Evolutionary conservation across 805 yeast species (phyloP), one percentile per base, ranked within the genome.

Genomic region (Yamadazyma paraphyllophila): DNA sequence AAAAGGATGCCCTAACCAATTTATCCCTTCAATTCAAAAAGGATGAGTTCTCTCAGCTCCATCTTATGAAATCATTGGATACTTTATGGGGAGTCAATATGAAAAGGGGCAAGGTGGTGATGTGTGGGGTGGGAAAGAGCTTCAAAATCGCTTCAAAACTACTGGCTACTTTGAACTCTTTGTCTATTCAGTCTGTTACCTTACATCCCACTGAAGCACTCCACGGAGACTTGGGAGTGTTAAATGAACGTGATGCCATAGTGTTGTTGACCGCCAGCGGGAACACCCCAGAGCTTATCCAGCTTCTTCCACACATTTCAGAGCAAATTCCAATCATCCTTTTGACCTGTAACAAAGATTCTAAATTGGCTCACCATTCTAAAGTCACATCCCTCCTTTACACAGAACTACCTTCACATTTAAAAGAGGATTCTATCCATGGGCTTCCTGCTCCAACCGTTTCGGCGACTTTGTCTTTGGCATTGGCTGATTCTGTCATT

Each of bases 371-470:
- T 2, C 60, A 63, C 27, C 74, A 72, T 36, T 70, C 78, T 4
- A 76, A 76, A 48, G 75, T 81, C 3, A 63, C 64, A 16, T 67
- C 83, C 1, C 61, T 87, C 20, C 59, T 87, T 10, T 77, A 76
- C 43, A 88, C 88, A 1, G 84, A 81, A 39, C 61, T 85, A 13
- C 88, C 91, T 0, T 52, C 66, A 1, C 63, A 69, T 32, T 71
- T 82, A 46, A 69, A 76, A 25, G 97, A 89, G 50, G 73, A 75
- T 14, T 63, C 74, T 11, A 67, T 86, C 3, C 87, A 85, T 56
- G 96, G 96, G 0, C 62, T 89, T 25, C 85, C 90, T 7, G 96
- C 96, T 0, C 97, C 97, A 1, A 89, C 96, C 0, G 78, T 89
- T 4, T 81, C 95, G 4, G 84, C 96, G 1, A 85, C 96, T 0